Percentiles rank a stretch among this genome's conserved stretches.
phyloP scores from a whole-genome alignment of 805 yeast genomes.

The Metschnikowia borealis region DNA sequence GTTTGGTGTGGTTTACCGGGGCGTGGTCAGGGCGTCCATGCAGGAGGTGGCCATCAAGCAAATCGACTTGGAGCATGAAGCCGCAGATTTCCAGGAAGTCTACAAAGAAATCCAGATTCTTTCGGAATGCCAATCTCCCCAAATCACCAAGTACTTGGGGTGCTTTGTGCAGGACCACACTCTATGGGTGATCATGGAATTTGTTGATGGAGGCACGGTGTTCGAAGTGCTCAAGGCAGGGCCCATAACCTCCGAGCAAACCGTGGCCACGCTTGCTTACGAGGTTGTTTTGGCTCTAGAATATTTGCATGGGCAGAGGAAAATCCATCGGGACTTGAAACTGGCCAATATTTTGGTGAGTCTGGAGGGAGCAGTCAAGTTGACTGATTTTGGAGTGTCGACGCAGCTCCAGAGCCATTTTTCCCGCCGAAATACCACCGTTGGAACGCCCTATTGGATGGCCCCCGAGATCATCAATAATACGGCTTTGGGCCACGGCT shows the following conservation, averaged over 20 bases:
- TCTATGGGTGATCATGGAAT: slow-evolving; percentile 80
- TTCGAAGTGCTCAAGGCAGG: slow-evolving; percentile 59
- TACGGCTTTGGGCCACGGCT: slow-evolving; percentile 47
- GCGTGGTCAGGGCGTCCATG: slow-evolving; percentile 42
- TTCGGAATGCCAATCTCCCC: slow-evolving; percentile 58
- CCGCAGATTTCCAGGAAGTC: slow-evolving; percentile 61
- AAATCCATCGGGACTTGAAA: slow-evolving; percentile 62
- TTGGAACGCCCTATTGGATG: slow-evolving; percentile 64
- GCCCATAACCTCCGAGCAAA: slow-evolving; percentile 50
- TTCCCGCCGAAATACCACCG: slow-evolving; percentile 41
- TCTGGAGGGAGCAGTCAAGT: slow-evolving; percentile 36
- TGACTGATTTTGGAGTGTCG: slow-evolving; percentile 45
- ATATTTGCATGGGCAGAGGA: slow-evolving; percentile 66
- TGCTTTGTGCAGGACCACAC: slow-evolving; percentile 66
- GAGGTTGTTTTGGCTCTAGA: slow-evolving; percentile 58
- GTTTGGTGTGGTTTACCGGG: slow-evolving; percentile 72
- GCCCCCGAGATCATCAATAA: slow-evolving; percentile 58
- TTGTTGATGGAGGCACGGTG: slow-evolving; percentile 73
- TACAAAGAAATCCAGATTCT: slow-evolving; percentile 68
- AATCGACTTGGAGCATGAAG: slow-evolving; percentile 68
- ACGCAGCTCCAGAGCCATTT: slow-evolving; percentile 41
- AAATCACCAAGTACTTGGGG: slow-evolving; percentile 66
- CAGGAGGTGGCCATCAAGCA: slow-evolving; percentile 57
- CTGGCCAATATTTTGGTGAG: slow-evolving; percentile 39
- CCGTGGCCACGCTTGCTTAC: slow-evolving; percentile 49